Percentiles rank a stretch among this genome's conserved stretches.
These are phyloP conservation scores for Cercospora sp. DNA, from an alignment of 2,329 filamentous ascomycete species.

Conservation along the genomic window DNA sequence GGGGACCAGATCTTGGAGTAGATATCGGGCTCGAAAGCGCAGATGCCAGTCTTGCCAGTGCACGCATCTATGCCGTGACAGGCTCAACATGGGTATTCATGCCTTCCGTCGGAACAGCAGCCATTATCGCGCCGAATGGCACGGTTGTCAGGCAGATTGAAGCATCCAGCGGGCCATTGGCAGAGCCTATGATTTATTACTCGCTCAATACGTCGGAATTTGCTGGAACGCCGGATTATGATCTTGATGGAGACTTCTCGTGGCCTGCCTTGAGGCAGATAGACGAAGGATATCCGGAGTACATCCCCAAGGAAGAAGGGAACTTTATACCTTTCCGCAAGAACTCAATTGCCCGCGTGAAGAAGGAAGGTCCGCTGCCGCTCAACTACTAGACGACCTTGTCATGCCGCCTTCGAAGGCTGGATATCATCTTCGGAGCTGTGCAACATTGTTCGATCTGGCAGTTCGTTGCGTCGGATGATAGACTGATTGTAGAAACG, in stretches of 20 bases:
- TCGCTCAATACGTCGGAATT: neutral
- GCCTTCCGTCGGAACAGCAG: neutral
- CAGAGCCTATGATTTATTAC: neutral
- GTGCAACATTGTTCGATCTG: too few relatives aligned
- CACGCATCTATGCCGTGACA: neutral
- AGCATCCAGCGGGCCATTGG: neutral
- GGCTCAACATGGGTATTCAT: neutral
- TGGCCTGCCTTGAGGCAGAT: neutral
- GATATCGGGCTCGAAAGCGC: neutral
- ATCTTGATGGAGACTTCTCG: neutral
- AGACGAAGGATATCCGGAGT: neutral
- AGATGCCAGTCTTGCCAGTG: neutral
- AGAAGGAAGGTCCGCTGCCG: neutral
- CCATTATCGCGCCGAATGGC: neutral
- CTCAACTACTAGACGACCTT: neutral
- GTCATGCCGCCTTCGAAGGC: too few relatives aligned
- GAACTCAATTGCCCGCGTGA: neutral
- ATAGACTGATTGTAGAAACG: too few relatives aligned
- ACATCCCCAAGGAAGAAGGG: neutral
- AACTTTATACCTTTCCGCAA: neutral
- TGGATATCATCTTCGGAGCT: too few relatives aligned
- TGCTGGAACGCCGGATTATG: neutral
- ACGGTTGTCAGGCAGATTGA: neutral
- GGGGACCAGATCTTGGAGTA: neutral
- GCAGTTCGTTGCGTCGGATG: too few relatives aligned